Base-by-base conservation (phyloP, 768 basidiomycete genomes). In the Strobilomyces confusus region DNA sequence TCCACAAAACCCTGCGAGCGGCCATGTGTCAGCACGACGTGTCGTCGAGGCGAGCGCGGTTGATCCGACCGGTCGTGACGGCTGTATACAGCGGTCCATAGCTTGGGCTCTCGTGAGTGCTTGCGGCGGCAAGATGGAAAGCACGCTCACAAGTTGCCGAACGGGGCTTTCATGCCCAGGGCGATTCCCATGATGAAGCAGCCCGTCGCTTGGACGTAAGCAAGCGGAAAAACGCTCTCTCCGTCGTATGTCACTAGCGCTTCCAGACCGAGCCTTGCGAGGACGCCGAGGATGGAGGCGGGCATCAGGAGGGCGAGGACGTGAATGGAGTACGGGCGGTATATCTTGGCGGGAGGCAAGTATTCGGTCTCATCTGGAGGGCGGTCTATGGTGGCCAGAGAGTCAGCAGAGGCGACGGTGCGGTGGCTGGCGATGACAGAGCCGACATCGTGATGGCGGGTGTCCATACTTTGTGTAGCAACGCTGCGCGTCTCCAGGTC, bases 101-200 rank as follows among this genome's bases (percentile, higher is more conserved):
- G 58, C 93, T 97, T 61, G 43, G 52, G 33, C 34, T 17, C 55
- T 43, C 38, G 48, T 51, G 61, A 49, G 42, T 33, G 40, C 41
- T 47, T 44, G 44, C 48, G 45, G 38, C 44, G 38, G 62, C 1
- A 13, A 44, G 20, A 48, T 50, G 46, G 29, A 52, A 47, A 56
- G 22, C 48, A 25, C 26, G 65, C 92, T 71, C 66, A 97, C 93
- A 88, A 84, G 62, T 76, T 72, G 43, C 83, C 82, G 13, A 99
- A 75, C 9, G 85, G 80, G 46, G 83, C 81, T 68, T 87, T 93
- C 63, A 88, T 65, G 17, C 77, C 81, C 19, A 92, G 63, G 9
- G 77, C 79, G 48, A 91, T 71, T 3, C 97, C 97, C 94, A 99
- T 98, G 26, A 95, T 73, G 49, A 93, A 74, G 71, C 95, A 98